Percentiles rank a stretch among this genome's conserved stretches.
phyloP scores from a whole-genome alignment of 768 basidiomycete species.

The Rhizopogon rudus region DNA sequence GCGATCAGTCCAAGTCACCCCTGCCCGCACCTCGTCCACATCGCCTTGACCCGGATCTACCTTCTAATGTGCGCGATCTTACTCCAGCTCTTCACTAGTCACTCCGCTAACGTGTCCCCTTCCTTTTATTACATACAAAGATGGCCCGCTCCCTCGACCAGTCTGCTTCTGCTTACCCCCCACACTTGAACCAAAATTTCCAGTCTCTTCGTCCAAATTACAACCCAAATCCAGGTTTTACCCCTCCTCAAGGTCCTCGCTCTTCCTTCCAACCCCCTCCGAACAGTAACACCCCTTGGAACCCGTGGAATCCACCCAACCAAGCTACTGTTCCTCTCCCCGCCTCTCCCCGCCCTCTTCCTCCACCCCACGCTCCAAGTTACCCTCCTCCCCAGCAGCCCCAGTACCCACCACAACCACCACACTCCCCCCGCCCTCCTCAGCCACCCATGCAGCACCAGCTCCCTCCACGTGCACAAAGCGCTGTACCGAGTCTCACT shows the following conservation, averaged over 20 bases:
- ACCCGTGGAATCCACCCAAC: slow-evolving; percentile 13
- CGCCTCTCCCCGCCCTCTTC: slow-evolving; percentile 14
- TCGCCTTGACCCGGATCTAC: slow-evolving; percentile 53
- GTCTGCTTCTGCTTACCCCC: slow-evolving; percentile 22
- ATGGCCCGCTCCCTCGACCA: slow-evolving; percentile 63
- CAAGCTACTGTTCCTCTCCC: slow-evolving; percentile 16
- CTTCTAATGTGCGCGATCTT: slow-evolving; percentile 50
- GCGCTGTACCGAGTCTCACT: slow-evolving; percentile 47
- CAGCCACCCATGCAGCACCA: slow-evolving; percentile 15
- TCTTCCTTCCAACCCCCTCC: slow-evolving; percentile 18
- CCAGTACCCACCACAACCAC: slow-evolving; percentile 15
- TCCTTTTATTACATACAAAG: slow-evolving; percentile 23
- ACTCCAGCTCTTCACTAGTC: not conserved
- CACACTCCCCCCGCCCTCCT: slow-evolving; percentile 8
- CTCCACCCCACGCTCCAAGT: not conserved
- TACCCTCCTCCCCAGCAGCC: slow-evolving; percentile 4
- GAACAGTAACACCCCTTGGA: slow-evolving; percentile 14
- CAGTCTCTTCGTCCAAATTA: slow-evolving; percentile 21
- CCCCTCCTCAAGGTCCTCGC: slow-evolving; percentile 10
- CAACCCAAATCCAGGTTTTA: slow-evolving; percentile 11
- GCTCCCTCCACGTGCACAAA: slow-evolving; percentile 16
- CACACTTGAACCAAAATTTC: slow-evolving; percentile 17
- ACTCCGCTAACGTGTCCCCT: slow-evolving; percentile 6
- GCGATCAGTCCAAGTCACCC: slow-evolving; percentile 34
- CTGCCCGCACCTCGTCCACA: slow-evolving; percentile 66